These are phyloP conservation scores for Xerocomus alliaceus DNA, from an alignment of 1,284 basidiomycete species.

Conservation along the genomic window DNA sequence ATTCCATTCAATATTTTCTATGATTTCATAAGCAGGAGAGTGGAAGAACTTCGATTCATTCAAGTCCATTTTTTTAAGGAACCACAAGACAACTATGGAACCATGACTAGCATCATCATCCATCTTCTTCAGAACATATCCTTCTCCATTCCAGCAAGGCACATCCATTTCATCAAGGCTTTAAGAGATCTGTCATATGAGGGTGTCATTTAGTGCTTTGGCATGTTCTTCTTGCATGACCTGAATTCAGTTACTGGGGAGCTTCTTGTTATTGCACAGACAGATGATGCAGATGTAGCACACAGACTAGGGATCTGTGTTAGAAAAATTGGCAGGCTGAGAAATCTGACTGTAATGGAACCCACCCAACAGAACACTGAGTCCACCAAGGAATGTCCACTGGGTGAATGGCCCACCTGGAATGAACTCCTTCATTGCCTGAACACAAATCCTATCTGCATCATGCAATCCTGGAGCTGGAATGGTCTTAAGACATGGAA, in stretches of 20 bases:
- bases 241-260: constrained; percentile 6
- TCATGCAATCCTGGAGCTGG: background rate
- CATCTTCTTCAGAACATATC: constrained; percentile 13
- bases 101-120: constrained; percentile 9
- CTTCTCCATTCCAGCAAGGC: constrained; percentile 3
- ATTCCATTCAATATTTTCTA: constrained; percentile 1
- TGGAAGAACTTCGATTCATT: constrained; percentile 2
- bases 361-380: background rate
- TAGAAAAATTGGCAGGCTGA: background rate
- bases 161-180: background rate
- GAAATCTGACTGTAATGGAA: background rate
- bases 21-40: constrained; percentile 5
- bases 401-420: constrained; percentile 13
- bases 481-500: background rate
- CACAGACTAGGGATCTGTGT: background rate
- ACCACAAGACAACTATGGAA: constrained; percentile 4
- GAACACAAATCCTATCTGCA: background rate
- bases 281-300: background rate
- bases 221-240: constrained; percentile 19
- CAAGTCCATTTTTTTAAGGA: constrained; percentile 12
- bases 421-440: background rate
- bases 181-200: constrained; percentile 3
- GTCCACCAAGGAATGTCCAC: constrained; percentile 2
- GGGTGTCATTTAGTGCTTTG: constrained; percentile 7
- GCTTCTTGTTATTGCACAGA: background rate